Base-by-base conservation (phyloP, 768 basidiomycete species). In the Lentinula sp. region DNA sequence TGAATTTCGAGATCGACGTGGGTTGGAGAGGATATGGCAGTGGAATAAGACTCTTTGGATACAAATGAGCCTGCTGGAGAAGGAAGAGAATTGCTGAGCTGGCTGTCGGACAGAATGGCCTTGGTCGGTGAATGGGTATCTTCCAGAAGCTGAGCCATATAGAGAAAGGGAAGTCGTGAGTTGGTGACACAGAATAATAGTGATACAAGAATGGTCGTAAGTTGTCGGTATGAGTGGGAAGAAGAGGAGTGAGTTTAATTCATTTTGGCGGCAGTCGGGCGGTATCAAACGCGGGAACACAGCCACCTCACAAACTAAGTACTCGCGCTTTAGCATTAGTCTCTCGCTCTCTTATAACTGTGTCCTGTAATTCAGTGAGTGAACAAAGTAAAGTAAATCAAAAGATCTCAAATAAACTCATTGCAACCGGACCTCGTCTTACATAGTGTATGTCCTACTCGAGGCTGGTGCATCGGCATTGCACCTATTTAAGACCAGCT, bases 1-100 rank as follows among this genome's bases (percentile, higher is more conserved):
- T 67, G 58, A 52, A 67, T 64, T 33, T 71, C 68, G 32, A 63
- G 62, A 63, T 42, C 70, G 59, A 66, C 67, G 58, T 70, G 70
- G 39, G 67, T 67, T 57, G 74, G 73, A 42, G 80, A 79, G 41
- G 76, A 74, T 59, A 72, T 69, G 5, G 79, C 75, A 46, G 82
- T 76, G n/a, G 77, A 71, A 53, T 77, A 77, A 10, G 78, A 73
- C 61, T 78, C 77, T 65, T 72, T 70, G 18, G 68, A 65, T 42
- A 76, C 68, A 62, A 74, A 72, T 42, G 79, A 76, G 49, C 69
- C 66, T 12, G 70, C 66, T 23, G 73, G 75, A 45, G 74, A 76
- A 57, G 66, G 41, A 32, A 41, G 41, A 16, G 39, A 39, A 28
- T 12, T 41, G 23, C 8, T 54, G 20, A 39, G 8, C 13, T 28